phyloP scores from a whole-genome alignment of 352 stramenopile genomes.

The Blastocystis sp. region DNA sequence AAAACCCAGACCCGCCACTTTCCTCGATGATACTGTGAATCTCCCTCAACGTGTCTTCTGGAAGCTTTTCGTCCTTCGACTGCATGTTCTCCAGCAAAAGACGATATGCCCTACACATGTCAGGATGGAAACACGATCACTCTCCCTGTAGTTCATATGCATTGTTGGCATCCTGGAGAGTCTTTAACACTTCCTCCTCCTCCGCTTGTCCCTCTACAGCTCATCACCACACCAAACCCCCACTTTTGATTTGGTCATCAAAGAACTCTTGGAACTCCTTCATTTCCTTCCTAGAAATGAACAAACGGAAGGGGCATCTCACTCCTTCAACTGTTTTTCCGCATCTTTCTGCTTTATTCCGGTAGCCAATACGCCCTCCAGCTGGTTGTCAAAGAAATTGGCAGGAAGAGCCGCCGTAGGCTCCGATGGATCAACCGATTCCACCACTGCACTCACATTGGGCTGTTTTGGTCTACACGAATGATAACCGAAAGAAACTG shows the following conservation, averaged over 20 bases:
- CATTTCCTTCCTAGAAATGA: constrained; percentile 15
- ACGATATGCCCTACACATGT: constrained; percentile 24
- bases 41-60: background rate
- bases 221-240: background rate
- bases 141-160: constrained; percentile 14
- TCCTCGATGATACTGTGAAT: constrained; percentile 38
- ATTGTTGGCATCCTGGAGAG: background rate
- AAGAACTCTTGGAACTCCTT: constrained; percentile 44
- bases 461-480: background rate
- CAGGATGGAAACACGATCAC: background rate
- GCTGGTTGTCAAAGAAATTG: constrained; percentile 35
- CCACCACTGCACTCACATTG: background rate
- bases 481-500: background rate
- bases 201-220: background rate
- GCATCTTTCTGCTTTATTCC: constrained; percentile 20
- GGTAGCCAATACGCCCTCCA: constrained; percentile 13
- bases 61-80: constrained; percentile 27
- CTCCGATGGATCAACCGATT: background rate
- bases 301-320: too few relatives aligned
- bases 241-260: constrained; percentile 7
- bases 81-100: constrained; percentile 25
- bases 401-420: background rate
- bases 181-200: constrained; percentile 16
- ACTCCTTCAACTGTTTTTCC: constrained; percentile 33
- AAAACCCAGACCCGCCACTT: background rate